Evolutionary conservation across 257 asterid genomes (phyloP).

Genomic region (Scutellaria barbata): DNA sequence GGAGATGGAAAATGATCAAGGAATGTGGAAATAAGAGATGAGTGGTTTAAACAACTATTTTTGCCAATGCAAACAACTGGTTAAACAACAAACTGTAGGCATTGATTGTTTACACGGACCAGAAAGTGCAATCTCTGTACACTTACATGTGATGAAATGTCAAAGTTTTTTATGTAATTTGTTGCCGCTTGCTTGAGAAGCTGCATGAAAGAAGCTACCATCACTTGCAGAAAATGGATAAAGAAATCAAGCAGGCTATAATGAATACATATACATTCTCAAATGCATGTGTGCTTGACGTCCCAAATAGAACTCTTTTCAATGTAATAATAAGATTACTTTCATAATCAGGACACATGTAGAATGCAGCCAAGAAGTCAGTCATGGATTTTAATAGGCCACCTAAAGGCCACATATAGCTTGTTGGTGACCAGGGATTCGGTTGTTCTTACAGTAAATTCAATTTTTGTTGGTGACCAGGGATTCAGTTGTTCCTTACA

Average conservation of each 20-base stretch:
- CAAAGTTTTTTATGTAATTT: constrained; percentile 65
- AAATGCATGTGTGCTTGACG: constrained; percentile 21
- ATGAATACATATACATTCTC: constrained; percentile 8
- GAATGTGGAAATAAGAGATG: constrained; percentile 4
- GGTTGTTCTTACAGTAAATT: not conserved
- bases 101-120: constrained; percentile 19
- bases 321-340: not conserved
- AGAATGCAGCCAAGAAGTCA: not conserved
- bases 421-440: not conserved
- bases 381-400: not conserved
- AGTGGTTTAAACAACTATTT: constrained; percentile 2
- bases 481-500: not conserved
- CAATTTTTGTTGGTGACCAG: not conserved
- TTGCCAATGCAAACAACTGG: constrained; percentile 18
- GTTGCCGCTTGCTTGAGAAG: constrained; percentile 80
- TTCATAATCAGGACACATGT: not conserved
- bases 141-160: constrained; percentile 80
- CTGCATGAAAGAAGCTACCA: constrained; percentile 56
- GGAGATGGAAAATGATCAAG: constrained; percentile 35
- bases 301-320: not conserved
- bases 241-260: constrained; percentile 7
- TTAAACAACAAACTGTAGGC: constrained; percentile 20
- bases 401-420: not conserved
- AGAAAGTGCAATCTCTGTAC: constrained; percentile 7
- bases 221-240: constrained; percentile 29